A percentile compares a stretch with the other conserved stretches of the same genome.
Conservation (phyloP, 371 early-diverging fungal species). For the Chytridium lagenaria region DNA sequence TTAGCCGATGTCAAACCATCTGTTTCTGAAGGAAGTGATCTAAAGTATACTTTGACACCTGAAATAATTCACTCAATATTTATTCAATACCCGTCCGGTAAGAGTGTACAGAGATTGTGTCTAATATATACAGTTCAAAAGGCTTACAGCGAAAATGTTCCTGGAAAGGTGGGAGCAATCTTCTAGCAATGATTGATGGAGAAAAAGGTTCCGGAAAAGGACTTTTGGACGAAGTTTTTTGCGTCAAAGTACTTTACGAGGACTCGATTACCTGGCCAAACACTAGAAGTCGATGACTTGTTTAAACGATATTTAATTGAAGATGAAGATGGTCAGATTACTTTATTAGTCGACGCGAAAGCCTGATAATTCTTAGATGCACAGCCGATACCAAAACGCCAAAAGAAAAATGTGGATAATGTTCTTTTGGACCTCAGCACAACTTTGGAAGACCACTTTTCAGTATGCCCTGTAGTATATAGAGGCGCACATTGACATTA, state of each 20-base stretch:
- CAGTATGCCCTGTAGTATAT: conserved; percentile 46
- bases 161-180: conserved; percentile 67
- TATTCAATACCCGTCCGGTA: conserved; percentile 86
- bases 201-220: conserved; percentile 69
- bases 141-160: conserved; percentile 85
- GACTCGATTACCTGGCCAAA: conserved; percentile 16
- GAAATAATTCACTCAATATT: conserved; percentile 90
- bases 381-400: conserved; percentile 24
- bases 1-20: conserved; percentile 79
- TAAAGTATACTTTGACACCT: conserved; percentile 86
- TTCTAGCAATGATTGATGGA: neutral
- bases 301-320: conserved; percentile 83
- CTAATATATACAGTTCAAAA: conserved; percentile 63
- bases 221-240: conserved; percentile 90
- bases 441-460: conserved; percentile 80
- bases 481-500: neutral
- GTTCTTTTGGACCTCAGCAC: conserved; percentile 79
- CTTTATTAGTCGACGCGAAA: too few species aligned
- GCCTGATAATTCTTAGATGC: too few species aligned
- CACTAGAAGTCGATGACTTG: conserved; percentile 73
- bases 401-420: conserved; percentile 47
- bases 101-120: conserved; percentile 18
- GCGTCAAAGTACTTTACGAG: conserved; percentile 84
- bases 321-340: conserved; percentile 78
- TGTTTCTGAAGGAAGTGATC: conserved; percentile 65